These are phyloP conservation scores for Sarocladium strictum DNA, from an alignment of 2,329 filamentous ascomycete genomes.

Conservation along the genomic window DNA sequence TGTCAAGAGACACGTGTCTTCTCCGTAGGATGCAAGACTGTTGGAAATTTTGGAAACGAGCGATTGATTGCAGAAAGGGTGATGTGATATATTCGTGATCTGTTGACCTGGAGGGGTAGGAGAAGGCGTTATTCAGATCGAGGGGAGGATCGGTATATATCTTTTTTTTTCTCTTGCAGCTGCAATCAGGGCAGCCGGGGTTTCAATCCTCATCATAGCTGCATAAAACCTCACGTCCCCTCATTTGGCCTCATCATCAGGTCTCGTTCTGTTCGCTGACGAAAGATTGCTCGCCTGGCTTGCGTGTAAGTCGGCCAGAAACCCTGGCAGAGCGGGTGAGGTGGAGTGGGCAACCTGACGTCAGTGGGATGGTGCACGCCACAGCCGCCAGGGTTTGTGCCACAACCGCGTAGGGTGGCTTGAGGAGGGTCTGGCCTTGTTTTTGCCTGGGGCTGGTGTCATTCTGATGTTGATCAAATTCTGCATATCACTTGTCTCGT, in stretches of 20 bases:
- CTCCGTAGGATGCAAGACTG: background rate
- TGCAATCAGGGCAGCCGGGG: background rate
- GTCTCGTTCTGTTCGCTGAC: slow-evolving; percentile 2
- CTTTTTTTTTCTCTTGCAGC: background rate
- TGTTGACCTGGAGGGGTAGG: background rate
- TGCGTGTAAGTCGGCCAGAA: slow-evolving; percentile 8
- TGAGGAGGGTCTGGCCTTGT: background rate
- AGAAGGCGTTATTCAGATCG: background rate
- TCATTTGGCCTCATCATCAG: slow-evolving; percentile 5
- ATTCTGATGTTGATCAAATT: background rate
- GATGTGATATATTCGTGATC: background rate
- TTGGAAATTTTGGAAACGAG: background rate
- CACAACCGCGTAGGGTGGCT: background rate
- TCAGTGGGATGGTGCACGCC: slow-evolving; percentile 7
- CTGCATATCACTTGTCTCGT: background rate
- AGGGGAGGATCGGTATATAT: background rate
- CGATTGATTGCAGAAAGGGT: background rate
- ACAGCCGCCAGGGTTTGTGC: slow-evolving; percentile 6
- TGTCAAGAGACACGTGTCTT: background rate
- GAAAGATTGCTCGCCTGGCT: slow-evolving; percentile 3
- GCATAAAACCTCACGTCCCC: background rate
- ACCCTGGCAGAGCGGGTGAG: slow-evolving; percentile 4
- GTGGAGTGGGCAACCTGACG: slow-evolving; percentile 7
- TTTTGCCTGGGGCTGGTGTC: background rate
- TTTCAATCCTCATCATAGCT: background rate